Conservation (phyloP, 164 flowering plant species). For the Umbellularia californica region DNA sequence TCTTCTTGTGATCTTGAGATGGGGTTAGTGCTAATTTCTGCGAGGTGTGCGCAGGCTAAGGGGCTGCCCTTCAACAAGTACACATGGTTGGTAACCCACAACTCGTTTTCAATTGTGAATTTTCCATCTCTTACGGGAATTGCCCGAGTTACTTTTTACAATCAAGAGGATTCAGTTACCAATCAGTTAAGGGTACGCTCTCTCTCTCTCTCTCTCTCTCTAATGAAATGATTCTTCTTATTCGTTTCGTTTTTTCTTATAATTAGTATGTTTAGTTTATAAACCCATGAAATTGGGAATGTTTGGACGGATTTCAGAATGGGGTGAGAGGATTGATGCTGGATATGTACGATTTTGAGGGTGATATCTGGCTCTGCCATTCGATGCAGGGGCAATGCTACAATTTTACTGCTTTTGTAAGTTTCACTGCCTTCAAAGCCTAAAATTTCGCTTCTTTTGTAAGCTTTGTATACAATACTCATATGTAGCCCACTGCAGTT, state of each 20-base stretch:
- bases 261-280: slow-evolving; percentile 7
- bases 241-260: neutral
- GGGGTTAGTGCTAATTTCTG: neutral
- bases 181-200: slow-evolving; percentile 66
- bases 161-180: slow-evolving; percentile 89
- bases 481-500: neutral
- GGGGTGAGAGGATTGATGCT: slow-evolving; percentile 98
- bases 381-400: slow-evolving; percentile 83
- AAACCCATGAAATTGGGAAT: no score
- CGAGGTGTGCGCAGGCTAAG: slow-evolving; percentile 36
- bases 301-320: slow-evolving; percentile 50
- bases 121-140: slow-evolving; percentile 63
- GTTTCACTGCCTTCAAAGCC: neutral
- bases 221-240: neutral
- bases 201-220: neutral
- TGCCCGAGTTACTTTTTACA: slow-evolving; percentile 74
- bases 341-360: slow-evolving; percentile 93
- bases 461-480: neutral
- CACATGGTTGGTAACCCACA: slow-evolving; percentile 89
- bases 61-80: slow-evolving; percentile 95
- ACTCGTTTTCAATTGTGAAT: slow-evolving; percentile 78
- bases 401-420: slow-evolving; percentile 98
- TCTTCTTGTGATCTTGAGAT: neutral
- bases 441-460: neutral
- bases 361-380: slow-evolving; percentile 98